phyloP scores from a whole-genome alignment of 2,329 filamentous ascomycete species.

The Moelleriella libera region DNA sequence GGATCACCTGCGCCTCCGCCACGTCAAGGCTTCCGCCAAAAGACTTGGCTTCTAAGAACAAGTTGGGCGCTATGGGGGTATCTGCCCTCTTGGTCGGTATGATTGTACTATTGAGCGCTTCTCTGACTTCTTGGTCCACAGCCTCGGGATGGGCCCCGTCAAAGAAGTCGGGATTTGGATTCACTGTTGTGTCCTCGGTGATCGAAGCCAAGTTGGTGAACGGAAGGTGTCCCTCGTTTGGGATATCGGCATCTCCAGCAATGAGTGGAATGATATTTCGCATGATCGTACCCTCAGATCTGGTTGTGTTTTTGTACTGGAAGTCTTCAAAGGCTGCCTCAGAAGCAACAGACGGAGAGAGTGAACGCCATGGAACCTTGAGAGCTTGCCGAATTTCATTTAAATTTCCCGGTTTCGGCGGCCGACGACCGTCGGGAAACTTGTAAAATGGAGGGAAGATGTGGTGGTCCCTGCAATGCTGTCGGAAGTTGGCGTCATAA shows the following conservation, averaged over 20 bases:
- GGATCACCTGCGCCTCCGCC: conserved; percentile 16
- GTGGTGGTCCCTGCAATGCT: conserved; percentile 1
- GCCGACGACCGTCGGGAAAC: not conserved
- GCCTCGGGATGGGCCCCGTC: conserved; percentile 16
- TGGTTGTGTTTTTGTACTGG: conserved; percentile 11
- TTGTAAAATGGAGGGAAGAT: not conserved
- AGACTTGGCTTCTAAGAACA: conserved; percentile 23
- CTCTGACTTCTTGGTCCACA: conserved; percentile 11
- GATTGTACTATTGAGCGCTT: conserved; percentile 7
- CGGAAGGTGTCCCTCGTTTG: not conserved
- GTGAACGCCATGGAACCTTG: not conserved
- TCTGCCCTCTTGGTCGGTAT: conserved; percentile 16
- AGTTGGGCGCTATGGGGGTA: conserved; percentile 20
- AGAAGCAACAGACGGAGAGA: conserved; percentile 10
- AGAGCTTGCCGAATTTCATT: not conserved
- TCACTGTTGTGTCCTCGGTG: conserved; percentile 15
- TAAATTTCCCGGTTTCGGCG: not conserved
- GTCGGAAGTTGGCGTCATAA: conserved; percentile 1
- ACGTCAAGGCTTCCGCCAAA: conserved; percentile 12
- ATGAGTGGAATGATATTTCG: conserved; percentile 13
- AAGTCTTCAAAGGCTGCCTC: conserved; percentile 16
- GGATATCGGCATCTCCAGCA: not conserved
- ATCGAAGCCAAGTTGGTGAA: conserved; percentile 17
- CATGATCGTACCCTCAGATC: conserved; percentile 19
- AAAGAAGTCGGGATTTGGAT: conserved; percentile 19